phyloP scores from a whole-genome alignment of 2,329 filamentous ascomycete genomes.

The Lithohypha guttulata region DNA sequence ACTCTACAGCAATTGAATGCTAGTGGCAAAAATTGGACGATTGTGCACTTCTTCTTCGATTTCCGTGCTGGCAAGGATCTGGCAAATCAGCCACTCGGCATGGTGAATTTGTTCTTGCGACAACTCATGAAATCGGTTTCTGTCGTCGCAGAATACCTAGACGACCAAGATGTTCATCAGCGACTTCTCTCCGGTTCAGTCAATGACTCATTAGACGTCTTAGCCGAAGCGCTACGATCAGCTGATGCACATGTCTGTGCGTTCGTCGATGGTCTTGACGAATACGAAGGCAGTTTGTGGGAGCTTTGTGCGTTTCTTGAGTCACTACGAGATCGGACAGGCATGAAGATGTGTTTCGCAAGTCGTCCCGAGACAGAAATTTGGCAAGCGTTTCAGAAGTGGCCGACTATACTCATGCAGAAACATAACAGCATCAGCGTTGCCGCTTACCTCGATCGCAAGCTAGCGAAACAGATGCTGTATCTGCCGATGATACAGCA shows the following conservation, averaged over 20 bases:
- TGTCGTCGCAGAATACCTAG: not conserved
- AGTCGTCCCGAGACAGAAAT: conserved; percentile 11
- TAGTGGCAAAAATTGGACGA: not conserved
- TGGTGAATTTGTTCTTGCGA: not conserved
- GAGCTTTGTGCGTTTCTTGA: conserved; percentile 6
- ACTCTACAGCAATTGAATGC: not conserved
- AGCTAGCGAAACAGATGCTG: conserved; percentile 2
- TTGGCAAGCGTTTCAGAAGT: not conserved
- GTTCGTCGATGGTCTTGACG: conserved; percentile 12
- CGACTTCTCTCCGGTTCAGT: not conserved
- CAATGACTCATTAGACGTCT: not conserved
- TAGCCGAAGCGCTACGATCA: not conserved
- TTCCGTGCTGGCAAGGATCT: conserved; percentile 4
- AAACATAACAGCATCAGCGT: conserved; percentile 7
- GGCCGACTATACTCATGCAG: conserved; percentile 3
- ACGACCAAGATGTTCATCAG: not conserved
- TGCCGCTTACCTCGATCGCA: not conserved
- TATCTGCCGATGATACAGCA: conserved; percentile 1
- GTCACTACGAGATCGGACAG: not conserved
- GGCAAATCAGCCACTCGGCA: conserved; percentile 2
- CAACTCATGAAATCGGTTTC: not conserved
- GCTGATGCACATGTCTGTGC: conserved; percentile 1
- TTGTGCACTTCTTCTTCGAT: conserved; percentile 9
- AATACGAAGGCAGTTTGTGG: conserved; percentile 7
- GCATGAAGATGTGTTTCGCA: conserved; percentile 10